Evolutionary conservation across 2,329 filamentous ascomycete genomes (phyloP).

Genomic region (Endoconidiophora laricicola): DNA sequence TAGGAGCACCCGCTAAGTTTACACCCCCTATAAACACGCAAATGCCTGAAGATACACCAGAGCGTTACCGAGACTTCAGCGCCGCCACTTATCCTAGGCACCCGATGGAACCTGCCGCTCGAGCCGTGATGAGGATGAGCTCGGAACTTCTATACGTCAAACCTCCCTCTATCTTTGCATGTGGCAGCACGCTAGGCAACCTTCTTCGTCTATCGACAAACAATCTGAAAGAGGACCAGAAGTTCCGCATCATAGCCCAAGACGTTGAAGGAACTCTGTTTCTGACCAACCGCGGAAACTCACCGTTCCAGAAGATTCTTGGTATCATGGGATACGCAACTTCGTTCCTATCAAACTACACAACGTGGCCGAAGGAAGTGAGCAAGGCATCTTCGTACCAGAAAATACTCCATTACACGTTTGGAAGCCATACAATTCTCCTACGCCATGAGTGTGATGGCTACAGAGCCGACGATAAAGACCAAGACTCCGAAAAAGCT

Average conservation of each 20-base stretch:
- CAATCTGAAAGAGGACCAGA: too few species aligned
- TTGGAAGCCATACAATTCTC: not conserved
- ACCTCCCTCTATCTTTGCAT: not conserved
- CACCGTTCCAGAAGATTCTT: not conserved
- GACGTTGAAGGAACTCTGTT: not conserved
- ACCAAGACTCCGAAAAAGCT: too few species aligned
- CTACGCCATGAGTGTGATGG: not conserved
- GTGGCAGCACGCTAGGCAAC: not conserved
- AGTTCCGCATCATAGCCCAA: not conserved
- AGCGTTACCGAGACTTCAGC: not conserved
- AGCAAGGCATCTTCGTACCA: not conserved
- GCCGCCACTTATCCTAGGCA: not conserved
- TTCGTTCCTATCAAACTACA: not conserved
- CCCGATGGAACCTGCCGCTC: not conserved
- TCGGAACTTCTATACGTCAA: not conserved
- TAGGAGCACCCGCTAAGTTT: not conserved
- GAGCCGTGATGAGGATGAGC: not conserved
- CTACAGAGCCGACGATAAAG: not conserved
- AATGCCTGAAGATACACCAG: not conserved
- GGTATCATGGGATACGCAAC: not conserved
- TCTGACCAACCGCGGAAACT: not conserved
- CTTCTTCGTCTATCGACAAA: not conserved
- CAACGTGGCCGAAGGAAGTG: not conserved
- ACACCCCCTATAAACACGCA: not conserved
- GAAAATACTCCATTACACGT: not conserved